Conservation (phyloP, 805 yeast species). For the Brettanomyces nanus region DNA sequence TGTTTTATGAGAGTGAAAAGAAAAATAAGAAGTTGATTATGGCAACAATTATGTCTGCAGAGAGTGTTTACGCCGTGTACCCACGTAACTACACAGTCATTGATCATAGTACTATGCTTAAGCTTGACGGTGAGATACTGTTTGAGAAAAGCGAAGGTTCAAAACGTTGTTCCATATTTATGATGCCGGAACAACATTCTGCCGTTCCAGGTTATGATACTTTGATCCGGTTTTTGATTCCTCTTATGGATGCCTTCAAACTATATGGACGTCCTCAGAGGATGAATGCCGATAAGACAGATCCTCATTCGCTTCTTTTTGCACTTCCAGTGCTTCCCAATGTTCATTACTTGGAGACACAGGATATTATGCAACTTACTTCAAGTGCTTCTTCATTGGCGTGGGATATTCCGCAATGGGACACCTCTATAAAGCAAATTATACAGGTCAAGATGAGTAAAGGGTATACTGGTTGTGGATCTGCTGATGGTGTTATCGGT, state of each 20-base stretch:
- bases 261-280: conserved; percentile 78
- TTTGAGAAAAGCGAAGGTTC: conserved; percentile 45
- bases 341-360: conserved; percentile 60
- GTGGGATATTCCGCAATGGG: conserved; percentile 63
- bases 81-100: conserved; percentile 78
- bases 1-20: conserved; percentile 79
- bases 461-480: conserved; percentile 79
- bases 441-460: conserved; percentile 42
- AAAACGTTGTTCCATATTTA: conserved; percentile 54
- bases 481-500: conserved; percentile 51
- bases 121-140: conserved; percentile 73
- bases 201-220: conserved; percentile 81
- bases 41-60: conserved; percentile 68
- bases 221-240: conserved; percentile 71
- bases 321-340: conserved; percentile 79
- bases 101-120: conserved; percentile 81
- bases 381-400: conserved; percentile 22
- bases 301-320: conserved; percentile 59
- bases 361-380: conserved; percentile 44
- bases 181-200: conserved; percentile 80
- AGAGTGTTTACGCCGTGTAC: conserved; percentile 80
- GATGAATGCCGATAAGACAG: conserved; percentile 64
- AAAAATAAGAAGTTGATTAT: conserved; percentile 63
- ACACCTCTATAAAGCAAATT: conserved; percentile 42
- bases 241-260: conserved; percentile 65